phyloP scores from a whole-genome alignment of 345 rosid species.

The Dipteronia dyeriana region DNA sequence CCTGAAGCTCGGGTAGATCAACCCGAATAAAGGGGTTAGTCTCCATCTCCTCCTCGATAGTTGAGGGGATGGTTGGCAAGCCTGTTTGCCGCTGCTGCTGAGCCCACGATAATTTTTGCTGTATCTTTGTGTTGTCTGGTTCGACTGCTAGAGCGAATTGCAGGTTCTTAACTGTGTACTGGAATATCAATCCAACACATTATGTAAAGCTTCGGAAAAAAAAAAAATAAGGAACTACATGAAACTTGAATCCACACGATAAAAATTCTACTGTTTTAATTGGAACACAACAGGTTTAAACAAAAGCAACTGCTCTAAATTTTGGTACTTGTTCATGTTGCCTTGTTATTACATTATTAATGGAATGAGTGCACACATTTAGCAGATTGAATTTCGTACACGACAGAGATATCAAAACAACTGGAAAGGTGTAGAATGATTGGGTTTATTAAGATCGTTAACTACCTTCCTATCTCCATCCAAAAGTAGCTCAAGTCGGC shows the following conservation, averaged over 20 bases:
- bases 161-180: constrained; percentile 95
- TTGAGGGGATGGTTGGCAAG: constrained; percentile 85
- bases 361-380: not conserved
- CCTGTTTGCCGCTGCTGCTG: constrained; percentile 66
- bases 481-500: not conserved
- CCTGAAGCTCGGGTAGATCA: constrained; percentile 65
- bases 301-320: constrained; percentile 6
- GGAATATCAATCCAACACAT: constrained; percentile 15
- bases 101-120: constrained; percentile 81
- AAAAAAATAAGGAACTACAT: not conserved
- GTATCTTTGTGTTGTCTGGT: constrained; percentile 65
- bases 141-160: constrained; percentile 79
- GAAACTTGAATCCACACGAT: not conserved
- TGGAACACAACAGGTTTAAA: not conserved
- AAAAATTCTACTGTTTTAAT: not conserved
- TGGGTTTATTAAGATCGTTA: not conserved
- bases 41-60: constrained; percentile 79
- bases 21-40: constrained; percentile 89
- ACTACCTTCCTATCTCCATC: not conserved
- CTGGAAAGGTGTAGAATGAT: constrained; percentile 1
- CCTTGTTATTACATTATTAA: not conserved
- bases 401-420: not conserved
- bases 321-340: not conserved
- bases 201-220: constrained; percentile 4
- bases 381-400: not conserved